A percentile compares a stretch with the other conserved stretches of the same genome.
phyloP scores from a whole-genome alignment of 2,329 filamentous ascomycete genomes.

The Botrytis porri region DNA sequence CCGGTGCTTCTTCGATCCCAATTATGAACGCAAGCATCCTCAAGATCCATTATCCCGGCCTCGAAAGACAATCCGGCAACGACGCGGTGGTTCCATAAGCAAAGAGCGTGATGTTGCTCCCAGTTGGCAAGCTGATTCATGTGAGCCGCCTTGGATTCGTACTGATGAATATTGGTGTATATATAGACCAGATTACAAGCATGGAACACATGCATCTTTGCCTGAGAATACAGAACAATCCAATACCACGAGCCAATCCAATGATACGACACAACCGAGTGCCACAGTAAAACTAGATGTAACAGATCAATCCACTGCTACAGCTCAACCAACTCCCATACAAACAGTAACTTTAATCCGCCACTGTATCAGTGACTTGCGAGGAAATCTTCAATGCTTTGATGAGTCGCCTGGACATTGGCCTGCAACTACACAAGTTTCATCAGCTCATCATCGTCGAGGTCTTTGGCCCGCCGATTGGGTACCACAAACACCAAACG shows the following conservation, averaged over 20 bases:
- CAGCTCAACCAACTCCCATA: not conserved
- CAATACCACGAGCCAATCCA: not conserved
- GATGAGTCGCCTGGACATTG: not conserved
- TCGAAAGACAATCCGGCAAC: not conserved
- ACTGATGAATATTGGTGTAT: not conserved
- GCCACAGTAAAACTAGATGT: not conserved
- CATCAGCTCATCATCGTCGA: not conserved
- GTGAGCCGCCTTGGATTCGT: not conserved
- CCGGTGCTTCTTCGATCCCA: not conserved
- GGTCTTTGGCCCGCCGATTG: conserved; percentile 15
- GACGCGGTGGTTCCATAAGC: not conserved
- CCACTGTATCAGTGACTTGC: not conserved
- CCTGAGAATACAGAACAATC: not conserved
- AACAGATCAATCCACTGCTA: not conserved
- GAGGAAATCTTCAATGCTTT: conserved; percentile 1
- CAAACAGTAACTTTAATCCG: not conserved
- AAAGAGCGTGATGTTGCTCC: not conserved
- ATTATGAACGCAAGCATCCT: not conserved
- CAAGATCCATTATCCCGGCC: not conserved
- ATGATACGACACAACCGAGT: not conserved
- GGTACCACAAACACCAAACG: conserved; percentile 5
- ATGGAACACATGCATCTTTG: not conserved
- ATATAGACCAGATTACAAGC: not conserved
- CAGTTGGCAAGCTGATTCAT: not conserved
- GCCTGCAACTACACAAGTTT: not conserved